phyloP scores from a whole-genome alignment of 1,284 basidiomycete species.

The Ceratobasidium sp. region DNA sequence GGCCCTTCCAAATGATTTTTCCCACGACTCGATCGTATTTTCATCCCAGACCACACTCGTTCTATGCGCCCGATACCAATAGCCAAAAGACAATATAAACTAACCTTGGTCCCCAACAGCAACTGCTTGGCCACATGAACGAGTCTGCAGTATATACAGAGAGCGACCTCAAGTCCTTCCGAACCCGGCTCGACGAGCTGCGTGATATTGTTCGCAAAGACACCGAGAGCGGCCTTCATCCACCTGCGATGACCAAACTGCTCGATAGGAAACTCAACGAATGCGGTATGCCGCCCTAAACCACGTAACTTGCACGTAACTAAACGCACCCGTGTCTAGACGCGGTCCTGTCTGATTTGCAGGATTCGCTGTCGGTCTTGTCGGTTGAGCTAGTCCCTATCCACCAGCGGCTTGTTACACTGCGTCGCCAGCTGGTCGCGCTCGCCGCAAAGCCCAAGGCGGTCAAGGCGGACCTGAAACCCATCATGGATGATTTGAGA shows the following conservation, averaged over 20 bases:
- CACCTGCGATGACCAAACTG: constrained; percentile 87
- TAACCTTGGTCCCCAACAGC: constrained; percentile 61
- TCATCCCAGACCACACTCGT: constrained; percentile 3
- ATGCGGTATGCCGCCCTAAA: constrained; percentile 73
- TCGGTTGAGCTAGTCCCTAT: constrained; percentile 89
- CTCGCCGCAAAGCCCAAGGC: constrained; percentile 88
- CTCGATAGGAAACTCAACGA: constrained; percentile 91
- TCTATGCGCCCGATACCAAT: background rate
- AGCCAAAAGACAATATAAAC: background rate
- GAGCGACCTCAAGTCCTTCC: constrained; percentile 86
- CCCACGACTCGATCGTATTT: background rate
- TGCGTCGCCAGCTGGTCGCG: constrained; percentile 89
- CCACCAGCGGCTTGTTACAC: constrained; percentile 87
- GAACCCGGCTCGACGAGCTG: constrained; percentile 79
- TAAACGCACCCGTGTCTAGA: constrained; percentile 61
- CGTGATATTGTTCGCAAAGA: constrained; percentile 86
- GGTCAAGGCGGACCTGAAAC: constrained; percentile 88
- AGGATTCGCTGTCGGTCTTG: constrained; percentile 85
- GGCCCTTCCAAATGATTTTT: background rate
- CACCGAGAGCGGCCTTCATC: constrained; percentile 83
- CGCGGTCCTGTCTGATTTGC: constrained; percentile 75
- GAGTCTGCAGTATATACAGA: constrained; percentile 95
- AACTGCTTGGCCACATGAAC: constrained; percentile 93
- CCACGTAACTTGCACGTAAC: constrained; percentile 36
- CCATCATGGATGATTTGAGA: constrained; percentile 90